A percentile compares a stretch with the other conserved stretches of the same genome.
These are phyloP conservation scores for Flaveria sonorensis DNA, from an alignment of 129 eudicot genomes.

Conservation along the genomic window DNA sequence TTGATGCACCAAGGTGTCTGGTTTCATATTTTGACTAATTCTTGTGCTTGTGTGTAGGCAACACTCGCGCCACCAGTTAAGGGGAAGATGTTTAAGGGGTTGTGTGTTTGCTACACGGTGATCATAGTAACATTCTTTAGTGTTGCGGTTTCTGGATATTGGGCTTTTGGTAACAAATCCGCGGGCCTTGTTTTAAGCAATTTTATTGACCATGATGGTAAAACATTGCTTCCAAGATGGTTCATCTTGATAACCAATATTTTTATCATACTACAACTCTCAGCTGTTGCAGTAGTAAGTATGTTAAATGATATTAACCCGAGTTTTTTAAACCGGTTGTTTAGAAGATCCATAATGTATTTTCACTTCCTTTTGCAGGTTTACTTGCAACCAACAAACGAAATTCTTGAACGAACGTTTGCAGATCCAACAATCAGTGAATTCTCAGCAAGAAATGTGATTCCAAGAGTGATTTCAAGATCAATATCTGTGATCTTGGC, in stretches of 20 bases:
- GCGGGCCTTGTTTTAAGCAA: slow-evolving; percentile 64
- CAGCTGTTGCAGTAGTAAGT: slow-evolving; percentile 90
- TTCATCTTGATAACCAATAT: slow-evolving; percentile 64
- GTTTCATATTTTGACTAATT: background rate
- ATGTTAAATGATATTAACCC: background rate
- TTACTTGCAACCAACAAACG: slow-evolving; percentile 93
- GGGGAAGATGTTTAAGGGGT: slow-evolving; percentile 96
- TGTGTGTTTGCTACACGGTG: slow-evolving; percentile 72
- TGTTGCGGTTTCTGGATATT: slow-evolving; percentile 83
- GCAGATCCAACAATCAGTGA: slow-evolving; percentile 63
- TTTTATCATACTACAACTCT: slow-evolving; percentile 80
- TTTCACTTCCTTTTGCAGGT: slow-evolving; percentile 41
- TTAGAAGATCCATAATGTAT: background rate
- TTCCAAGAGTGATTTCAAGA: slow-evolving; percentile 75
- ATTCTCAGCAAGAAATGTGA: slow-evolving; percentile 64
- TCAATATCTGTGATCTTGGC: slow-evolving; percentile 65
- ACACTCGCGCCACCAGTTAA: slow-evolving; percentile 92
- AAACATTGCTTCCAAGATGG: slow-evolving; percentile 75
- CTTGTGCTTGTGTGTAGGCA: slow-evolving; percentile 47
- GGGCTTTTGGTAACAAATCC: slow-evolving; percentile 86
- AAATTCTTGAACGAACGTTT: slow-evolving; percentile 66
- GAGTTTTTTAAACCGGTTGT: background rate
- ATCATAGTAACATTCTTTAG: slow-evolving; percentile 63
- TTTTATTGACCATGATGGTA: slow-evolving; percentile 50
- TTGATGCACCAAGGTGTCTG: too few relatives aligned